Percentiles rank a stretch among this genome's conserved stretches.
Evolutionary conservation across 495 filamentous ascomycete genomes (phyloP).

Genomic region (Neurospora sp.): DNA sequence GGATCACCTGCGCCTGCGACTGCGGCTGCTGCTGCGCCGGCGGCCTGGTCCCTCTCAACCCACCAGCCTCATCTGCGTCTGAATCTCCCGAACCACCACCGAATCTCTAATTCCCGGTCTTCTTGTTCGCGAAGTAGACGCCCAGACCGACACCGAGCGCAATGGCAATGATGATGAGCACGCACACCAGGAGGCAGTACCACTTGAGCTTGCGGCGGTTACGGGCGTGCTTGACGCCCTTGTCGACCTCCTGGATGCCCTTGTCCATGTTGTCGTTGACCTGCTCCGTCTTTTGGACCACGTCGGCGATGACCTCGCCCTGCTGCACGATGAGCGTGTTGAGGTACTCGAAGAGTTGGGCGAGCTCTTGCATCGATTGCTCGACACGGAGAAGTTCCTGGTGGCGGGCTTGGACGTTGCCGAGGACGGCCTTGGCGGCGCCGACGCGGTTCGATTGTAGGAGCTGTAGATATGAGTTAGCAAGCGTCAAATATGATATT

Average conservation of each 20-base stretch:
- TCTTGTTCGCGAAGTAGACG: constrained; percentile 15
- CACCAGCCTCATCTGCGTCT: background rate
- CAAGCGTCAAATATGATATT: constrained; percentile 5
- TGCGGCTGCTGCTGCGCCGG: background rate
- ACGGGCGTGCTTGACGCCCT: constrained; percentile 48
- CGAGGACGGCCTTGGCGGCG: constrained; percentile 55
- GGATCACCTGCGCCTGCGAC: constrained; percentile 6
- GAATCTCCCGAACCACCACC: background rate
- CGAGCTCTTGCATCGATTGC: constrained; percentile 53
- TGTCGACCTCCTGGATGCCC: constrained; percentile 50
- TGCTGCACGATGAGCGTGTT: constrained; percentile 55
- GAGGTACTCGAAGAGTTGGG: constrained; percentile 56
- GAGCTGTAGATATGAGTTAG: constrained; percentile 36
- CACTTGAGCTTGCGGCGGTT: constrained; percentile 58
- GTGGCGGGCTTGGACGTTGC: constrained; percentile 65
- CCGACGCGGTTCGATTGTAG: constrained; percentile 53
- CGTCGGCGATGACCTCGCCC: constrained; percentile 42
- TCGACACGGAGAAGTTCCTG: constrained; percentile 67
- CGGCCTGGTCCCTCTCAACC: background rate
- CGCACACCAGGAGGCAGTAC: constrained; percentile 52
- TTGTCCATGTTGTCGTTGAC: constrained; percentile 47
- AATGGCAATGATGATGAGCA: constrained; percentile 46
- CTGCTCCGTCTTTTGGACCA: constrained; percentile 45
- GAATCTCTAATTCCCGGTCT: background rate
- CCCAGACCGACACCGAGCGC: constrained; percentile 38